phyloP scores from a whole-genome alignment of 371 early-diverging fungal species.

The Mucor ambiguus region DNA sequence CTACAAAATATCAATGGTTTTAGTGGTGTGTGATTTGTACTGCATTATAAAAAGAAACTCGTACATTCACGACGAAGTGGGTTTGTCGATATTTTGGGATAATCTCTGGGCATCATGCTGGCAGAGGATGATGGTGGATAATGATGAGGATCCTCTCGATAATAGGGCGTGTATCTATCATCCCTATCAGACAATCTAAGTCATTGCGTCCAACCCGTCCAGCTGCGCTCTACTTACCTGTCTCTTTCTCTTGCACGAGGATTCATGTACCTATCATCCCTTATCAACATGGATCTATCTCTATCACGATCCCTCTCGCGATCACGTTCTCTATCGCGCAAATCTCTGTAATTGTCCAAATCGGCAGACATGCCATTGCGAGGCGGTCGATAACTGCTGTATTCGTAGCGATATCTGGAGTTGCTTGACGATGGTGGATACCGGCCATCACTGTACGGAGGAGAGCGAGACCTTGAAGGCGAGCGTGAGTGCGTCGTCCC shows the following conservation, averaged over 20 bases:
- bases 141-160: conserved; percentile 48
- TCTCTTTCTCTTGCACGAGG: conserved; percentile 43
- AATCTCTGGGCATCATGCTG: conserved; percentile 31
- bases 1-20: neutral
- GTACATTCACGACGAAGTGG: conserved; percentile 45
- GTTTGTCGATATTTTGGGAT: conserved; percentile 33
- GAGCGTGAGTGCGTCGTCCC: conserved; percentile 52
- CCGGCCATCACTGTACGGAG: conserved; percentile 49
- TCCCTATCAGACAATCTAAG: conserved; percentile 23
- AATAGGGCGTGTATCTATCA: conserved; percentile 48
- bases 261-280: conserved; percentile 47
- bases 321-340: conserved; percentile 56
- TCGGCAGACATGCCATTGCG: conserved; percentile 44
- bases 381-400: conserved; percentile 37
- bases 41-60: neutral
- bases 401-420: conserved; percentile 48
- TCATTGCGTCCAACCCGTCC: neutral
- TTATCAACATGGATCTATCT: conserved; percentile 36
- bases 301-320: conserved; percentile 24
- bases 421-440: conserved; percentile 27
- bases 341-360: conserved; percentile 50
- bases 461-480: conserved; percentile 52
- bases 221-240: conserved; percentile 8
- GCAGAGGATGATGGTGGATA: conserved; percentile 36
- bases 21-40: neutral